A percentile compares a stretch with the other conserved stretches of the same genome.
phyloP scores from a whole-genome alignment of 139 green algal genomes.

The Tetraselmis chui region DNA sequence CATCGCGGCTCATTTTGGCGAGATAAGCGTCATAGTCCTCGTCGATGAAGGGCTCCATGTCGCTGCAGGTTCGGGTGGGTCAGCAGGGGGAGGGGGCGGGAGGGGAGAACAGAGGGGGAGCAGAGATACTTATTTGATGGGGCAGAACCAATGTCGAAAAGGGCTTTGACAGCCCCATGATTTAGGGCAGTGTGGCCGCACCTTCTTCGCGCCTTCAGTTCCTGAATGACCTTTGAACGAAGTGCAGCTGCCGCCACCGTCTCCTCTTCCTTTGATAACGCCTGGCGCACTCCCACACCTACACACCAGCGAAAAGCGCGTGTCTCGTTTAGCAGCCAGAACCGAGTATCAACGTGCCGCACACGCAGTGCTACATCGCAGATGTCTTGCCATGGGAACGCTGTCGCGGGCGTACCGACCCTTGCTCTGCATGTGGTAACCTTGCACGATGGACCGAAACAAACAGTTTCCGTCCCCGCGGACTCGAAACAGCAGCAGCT shows the following conservation, averaged over 20 bases:
- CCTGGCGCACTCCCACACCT: background rate
- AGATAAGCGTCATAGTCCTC: background rate
- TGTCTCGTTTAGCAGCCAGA: too few species aligned
- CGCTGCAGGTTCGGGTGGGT: too few species aligned
- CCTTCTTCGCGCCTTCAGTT: background rate
- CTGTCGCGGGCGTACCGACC: background rate
- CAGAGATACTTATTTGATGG: too few species aligned
- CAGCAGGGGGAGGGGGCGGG: background rate
- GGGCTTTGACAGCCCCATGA: too few species aligned
- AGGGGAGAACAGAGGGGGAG: too few species aligned
- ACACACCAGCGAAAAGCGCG: too few species aligned
- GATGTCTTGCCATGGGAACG: too few species aligned
- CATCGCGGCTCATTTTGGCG: background rate
- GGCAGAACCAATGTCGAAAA: too few species aligned
- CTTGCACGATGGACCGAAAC: background rate
- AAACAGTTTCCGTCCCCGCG: background rate
- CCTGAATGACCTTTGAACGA: background rate
- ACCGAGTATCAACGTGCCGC: too few species aligned
- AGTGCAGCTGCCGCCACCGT: background rate
- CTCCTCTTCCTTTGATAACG: background rate
- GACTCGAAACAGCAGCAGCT: background rate
- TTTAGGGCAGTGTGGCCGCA: too few species aligned
- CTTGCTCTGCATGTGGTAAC: background rate
- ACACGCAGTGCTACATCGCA: too few species aligned
- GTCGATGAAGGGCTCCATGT: background rate